Evolutionary conservation across 2,329 filamentous ascomycete species (phyloP), one percentile per base, ranked within the genome.

Genomic region (Didymella lethalis): DNA sequence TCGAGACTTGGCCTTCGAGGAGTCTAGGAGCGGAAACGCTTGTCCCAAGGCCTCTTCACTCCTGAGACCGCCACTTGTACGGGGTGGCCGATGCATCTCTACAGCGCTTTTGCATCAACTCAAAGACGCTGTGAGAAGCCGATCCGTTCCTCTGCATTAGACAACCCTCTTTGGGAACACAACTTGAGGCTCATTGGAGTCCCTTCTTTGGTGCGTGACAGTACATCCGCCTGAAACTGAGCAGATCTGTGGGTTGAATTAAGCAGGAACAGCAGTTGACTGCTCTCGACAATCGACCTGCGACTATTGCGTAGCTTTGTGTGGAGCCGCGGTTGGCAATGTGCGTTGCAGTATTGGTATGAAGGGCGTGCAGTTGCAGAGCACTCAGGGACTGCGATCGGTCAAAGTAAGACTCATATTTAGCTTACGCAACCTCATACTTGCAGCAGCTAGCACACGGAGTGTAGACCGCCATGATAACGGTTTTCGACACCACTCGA

Each of bases 331-430:
- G 23, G 23, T 55, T 34, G 41, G 32, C 29, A 20, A 41, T 7
- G 2, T 34, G 1, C 29, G 11, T 28, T 20, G 0, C 12, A 18
- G 32, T 44, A 28, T 38, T 20, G 38, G 45, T 49, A 23, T 45
- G 48, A 48, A 41, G 14, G 36, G 48, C 10, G 11, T 51, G 49
- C 45, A 31, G 38, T 36, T 58, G 45, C 55, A 53, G 45, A 29
- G 16, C 26, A 23, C 25, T 16, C n/a, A 2, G 4, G 32, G 8
- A 11, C 40, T 34, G 11, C 23, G 45, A 58, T 49, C 44, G 31
- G 55, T 53, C 31, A 49, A 40, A 36, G 29, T 2, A 4, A n/a
- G 29, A 25, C 18, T 41, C 26, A 36, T 11, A 44, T n/a, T 18
- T 14, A 48, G 43, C 29, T 45, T 36, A 45, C 14, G n/a, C 28